Percentiles rank a stretch among this genome's conserved stretches.
Conservation (phyloP, 805 yeast genomes). For the Yarrowia deformans region DNA sequence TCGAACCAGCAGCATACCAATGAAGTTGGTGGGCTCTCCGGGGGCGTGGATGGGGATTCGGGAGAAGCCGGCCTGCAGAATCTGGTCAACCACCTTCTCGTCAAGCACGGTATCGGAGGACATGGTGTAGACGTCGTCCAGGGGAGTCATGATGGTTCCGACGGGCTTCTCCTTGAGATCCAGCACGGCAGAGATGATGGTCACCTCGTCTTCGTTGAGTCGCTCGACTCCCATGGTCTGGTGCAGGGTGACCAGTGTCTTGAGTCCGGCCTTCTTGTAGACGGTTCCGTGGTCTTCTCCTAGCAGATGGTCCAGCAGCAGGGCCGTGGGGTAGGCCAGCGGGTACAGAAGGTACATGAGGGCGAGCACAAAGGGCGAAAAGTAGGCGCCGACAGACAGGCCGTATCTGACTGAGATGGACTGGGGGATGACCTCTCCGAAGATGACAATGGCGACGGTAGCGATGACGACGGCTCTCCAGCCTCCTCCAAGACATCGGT, state of each 20-base stretch:
- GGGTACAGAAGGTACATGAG: slow-evolving; percentile 93
- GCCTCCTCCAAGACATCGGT: slow-evolving; percentile 94
- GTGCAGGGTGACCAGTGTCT: slow-evolving; percentile 91
- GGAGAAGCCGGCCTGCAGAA: slow-evolving; percentile 91
- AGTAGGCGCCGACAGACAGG: slow-evolving; percentile 84
- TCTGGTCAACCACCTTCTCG: slow-evolving; percentile 84
- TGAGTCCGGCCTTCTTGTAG: slow-evolving; percentile 89
- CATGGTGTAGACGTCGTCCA: slow-evolving; percentile 87
- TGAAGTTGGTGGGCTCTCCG: slow-evolving; percentile 84
- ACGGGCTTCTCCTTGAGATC: slow-evolving; percentile 94
- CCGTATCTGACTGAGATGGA: slow-evolving; percentile 93
- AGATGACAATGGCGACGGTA: slow-evolving; percentile 90
- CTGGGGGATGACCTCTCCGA: slow-evolving; percentile 97
- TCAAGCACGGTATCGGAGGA: slow-evolving; percentile 82
- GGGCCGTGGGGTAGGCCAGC: slow-evolving; percentile 87
- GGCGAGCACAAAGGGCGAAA: slow-evolving; percentile 83
- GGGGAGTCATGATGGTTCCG: slow-evolving; percentile 89
- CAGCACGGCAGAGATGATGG: slow-evolving; percentile 90
- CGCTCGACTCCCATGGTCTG: slow-evolving; percentile 95
- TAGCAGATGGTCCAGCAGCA: slow-evolving; percentile 75
- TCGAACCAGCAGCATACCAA: slow-evolving; percentile 93
- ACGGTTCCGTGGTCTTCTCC: slow-evolving; percentile 98
- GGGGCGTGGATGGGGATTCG: slow-evolving; percentile 94
- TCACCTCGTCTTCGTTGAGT: slow-evolving; percentile 92
- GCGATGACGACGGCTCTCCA: slow-evolving; percentile 95